These are phyloP conservation scores for Sarocladiaceae sp. DNA, from an alignment of 2,329 filamentous ascomycete species.

Conservation along the genomic window DNA sequence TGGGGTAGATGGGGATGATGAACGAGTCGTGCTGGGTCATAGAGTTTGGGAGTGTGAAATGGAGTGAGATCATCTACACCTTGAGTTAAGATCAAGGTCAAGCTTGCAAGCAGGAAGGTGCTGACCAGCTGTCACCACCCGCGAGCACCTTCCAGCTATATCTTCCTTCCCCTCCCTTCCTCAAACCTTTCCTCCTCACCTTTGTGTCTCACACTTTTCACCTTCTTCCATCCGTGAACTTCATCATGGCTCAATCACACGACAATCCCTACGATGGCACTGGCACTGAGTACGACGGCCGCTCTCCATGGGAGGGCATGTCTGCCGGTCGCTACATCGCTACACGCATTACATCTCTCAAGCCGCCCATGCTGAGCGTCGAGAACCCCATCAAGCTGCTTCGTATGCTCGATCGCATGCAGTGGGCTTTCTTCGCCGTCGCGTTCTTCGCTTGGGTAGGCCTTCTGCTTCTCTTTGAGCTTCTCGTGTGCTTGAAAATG, in stretches of 20 bases:
- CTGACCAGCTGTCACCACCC: no score
- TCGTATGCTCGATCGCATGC: slow-evolving; percentile 41
- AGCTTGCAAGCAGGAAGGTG: no score
- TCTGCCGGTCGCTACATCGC: neutral
- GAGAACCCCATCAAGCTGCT: slow-evolving; percentile 50
- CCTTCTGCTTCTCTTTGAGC: neutral
- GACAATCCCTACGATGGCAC: slow-evolving; percentile 6
- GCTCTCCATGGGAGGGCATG: slow-evolving; percentile 3
- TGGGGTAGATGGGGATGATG: neutral
- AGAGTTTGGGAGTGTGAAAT: neutral
- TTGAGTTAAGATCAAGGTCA: no score
- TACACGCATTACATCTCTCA: slow-evolving; percentile 53
- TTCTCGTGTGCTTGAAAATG: no score
- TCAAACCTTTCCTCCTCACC: neutral
- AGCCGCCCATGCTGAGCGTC: slow-evolving; percentile 50
- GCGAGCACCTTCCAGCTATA: no score
- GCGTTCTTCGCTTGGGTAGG: slow-evolving; percentile 53
- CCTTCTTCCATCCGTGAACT: neutral
- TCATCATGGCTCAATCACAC: neutral
- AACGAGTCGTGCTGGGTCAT: no score
- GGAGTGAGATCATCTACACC: slow-evolving; percentile 4
- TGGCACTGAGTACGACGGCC: slow-evolving; percentile 3
- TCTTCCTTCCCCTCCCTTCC: neutral
- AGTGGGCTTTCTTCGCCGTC: slow-evolving; percentile 53
- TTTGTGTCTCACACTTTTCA: neutral